These are phyloP conservation scores for Mycena sp. DNA, from an alignment of 1,284 basidiomycete genomes.

Conservation along the genomic window DNA sequence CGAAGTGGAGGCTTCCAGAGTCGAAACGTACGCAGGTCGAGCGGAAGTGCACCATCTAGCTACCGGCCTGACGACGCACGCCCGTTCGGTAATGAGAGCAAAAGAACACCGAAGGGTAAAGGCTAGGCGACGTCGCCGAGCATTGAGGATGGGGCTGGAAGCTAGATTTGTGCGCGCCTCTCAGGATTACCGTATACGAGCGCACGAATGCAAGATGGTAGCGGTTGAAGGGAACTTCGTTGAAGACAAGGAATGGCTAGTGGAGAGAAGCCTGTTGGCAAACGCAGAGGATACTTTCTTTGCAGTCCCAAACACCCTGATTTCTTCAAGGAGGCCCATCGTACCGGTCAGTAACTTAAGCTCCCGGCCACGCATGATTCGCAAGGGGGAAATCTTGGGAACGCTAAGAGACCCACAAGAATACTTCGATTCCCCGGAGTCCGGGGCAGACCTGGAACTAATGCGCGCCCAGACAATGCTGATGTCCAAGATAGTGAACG, in stretches of 20 bases:
- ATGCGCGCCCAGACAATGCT: too few relatives aligned
- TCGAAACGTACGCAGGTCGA: neutral
- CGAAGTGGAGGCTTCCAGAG: neutral
- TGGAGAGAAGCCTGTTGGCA: neutral
- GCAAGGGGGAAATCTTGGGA: neutral
- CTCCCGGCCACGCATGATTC: neutral
- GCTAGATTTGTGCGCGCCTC: neutral
- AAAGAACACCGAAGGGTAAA: neutral
- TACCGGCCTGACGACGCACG: neutral
- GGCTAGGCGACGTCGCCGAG: neutral
- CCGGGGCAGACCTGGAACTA: too few relatives aligned
- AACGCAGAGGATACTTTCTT: constrained; percentile 3
- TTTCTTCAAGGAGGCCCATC: neutral
- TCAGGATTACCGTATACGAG: neutral
- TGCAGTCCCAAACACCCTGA: constrained; percentile 5
- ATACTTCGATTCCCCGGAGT: neutral
- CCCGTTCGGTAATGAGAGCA: neutral
- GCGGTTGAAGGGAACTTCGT: neutral
- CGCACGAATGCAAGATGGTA: neutral
- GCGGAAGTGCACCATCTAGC: neutral
- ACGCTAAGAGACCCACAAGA: neutral
- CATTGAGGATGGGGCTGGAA: neutral
- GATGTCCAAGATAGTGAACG: too few relatives aligned
- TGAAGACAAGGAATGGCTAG: neutral
- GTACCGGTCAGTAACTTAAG: constrained; percentile 3